Conservation (phyloP, 2,329 filamentous ascomycete genomes). For the Cladosporium sp. region DNA sequence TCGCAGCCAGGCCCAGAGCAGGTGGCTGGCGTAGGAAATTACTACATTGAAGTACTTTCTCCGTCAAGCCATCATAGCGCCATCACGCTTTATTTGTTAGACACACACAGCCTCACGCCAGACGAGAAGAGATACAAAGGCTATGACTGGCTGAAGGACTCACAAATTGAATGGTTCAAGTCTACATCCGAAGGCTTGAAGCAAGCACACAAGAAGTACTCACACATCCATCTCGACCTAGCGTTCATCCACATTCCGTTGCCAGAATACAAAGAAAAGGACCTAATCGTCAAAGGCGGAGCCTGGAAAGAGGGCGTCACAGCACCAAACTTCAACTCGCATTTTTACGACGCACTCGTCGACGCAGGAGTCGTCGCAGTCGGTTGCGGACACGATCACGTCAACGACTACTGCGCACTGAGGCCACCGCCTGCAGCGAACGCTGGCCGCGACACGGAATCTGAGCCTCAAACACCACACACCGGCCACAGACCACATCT, state of each 20-base stretch:
- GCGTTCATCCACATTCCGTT: conserved; percentile 97
- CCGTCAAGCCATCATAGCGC: conserved; percentile 81
- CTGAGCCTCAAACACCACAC: background rate
- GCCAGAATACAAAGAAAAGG: conserved; percentile 70
- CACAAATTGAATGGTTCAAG: conserved; percentile 92
- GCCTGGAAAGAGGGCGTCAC: conserved; percentile 78
- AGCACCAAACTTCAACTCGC: conserved; percentile 80
- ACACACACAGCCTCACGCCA: conserved; percentile 86
- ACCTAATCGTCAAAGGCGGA: conserved; percentile 53
- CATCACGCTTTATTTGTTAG: conserved; percentile 87
- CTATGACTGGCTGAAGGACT: conserved; percentile 95
- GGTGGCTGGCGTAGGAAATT: conserved; percentile 89
- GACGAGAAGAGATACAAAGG: conserved; percentile 84
- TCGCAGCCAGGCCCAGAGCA: conserved; percentile 76
- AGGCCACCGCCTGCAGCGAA: conserved; percentile 23
- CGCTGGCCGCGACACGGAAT: conserved; percentile 16
- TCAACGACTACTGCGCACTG: conserved; percentile 91
- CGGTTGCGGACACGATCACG: conserved; percentile 91
- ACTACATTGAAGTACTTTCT: conserved; percentile 82
- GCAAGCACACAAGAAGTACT: conserved; percentile 65
- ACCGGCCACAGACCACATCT: conserved; percentile 15
- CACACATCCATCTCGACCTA: conserved; percentile 87
- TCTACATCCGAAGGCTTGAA: conserved; percentile 68
- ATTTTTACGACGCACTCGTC: conserved; percentile 85
- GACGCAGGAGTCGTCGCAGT: conserved; percentile 81